A percentile compares a stretch with the other conserved stretches of the same genome.
phyloP scores from a whole-genome alignment of 768 basidiomycete species.

The Wakefieldia striispora region DNA sequence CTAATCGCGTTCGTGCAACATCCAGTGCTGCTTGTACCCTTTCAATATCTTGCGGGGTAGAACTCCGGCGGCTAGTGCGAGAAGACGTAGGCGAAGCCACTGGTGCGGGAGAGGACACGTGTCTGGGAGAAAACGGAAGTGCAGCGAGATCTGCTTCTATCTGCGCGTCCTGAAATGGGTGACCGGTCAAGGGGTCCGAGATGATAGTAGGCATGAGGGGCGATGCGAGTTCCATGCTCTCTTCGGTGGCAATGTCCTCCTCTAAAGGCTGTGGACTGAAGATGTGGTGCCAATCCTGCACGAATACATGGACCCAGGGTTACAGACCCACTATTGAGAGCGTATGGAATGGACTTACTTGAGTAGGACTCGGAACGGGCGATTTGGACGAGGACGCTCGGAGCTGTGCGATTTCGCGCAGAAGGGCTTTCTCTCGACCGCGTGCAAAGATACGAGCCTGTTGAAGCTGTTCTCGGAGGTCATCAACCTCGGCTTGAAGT shows the following conservation, averaged over 20 bases:
- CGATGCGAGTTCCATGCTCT: constrained; percentile 53
- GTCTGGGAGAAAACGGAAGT: constrained; percentile 20
- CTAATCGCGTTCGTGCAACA: constrained; percentile 18
- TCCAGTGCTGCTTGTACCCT: constrained; percentile 20
- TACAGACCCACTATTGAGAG: neutral
- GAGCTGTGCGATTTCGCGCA: constrained; percentile 29
- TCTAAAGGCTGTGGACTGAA: constrained; percentile 29
- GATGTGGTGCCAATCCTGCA: constrained; percentile 5
- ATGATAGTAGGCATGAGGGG: constrained; percentile 42
- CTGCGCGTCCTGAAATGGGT: neutral
- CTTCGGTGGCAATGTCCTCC: constrained; percentile 34
- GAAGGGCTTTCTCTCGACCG: constrained; percentile 34
- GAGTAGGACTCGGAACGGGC: neutral
- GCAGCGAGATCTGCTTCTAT: constrained; percentile 15
- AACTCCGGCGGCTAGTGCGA: neutral
- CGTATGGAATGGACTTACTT: constrained; percentile 1
- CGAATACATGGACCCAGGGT: neutral
- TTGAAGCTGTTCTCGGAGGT: constrained; percentile 33
- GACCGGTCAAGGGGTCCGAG: constrained; percentile 6
- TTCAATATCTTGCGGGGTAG: constrained; percentile 17
- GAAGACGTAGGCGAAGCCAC: neutral
- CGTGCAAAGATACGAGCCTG: constrained; percentile 19
- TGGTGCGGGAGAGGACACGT: constrained; percentile 15
- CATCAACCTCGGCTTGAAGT: constrained; percentile 28
- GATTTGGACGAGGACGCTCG: constrained; percentile 2